These are phyloP conservation scores for Fusarium tanahbumbuense DNA, from an alignment of 2,329 filamentous ascomycete genomes.

Conservation along the genomic window DNA sequence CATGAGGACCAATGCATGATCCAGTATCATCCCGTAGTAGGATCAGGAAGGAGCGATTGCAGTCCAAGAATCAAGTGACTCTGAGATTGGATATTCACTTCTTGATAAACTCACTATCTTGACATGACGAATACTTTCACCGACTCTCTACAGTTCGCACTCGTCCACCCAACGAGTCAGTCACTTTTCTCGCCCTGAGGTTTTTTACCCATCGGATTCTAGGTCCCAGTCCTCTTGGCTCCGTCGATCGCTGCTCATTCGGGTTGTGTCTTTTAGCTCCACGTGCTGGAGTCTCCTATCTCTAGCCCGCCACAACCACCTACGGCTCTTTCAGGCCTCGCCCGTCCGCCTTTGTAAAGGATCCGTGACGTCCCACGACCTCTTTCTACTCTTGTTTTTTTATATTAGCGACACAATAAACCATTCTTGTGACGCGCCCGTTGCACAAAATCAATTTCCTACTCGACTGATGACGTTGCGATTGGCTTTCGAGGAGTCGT, in stretches of 20 bases:
- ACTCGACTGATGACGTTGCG: conserved; percentile 44
- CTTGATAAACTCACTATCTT: not conserved
- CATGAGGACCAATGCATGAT: conserved; percentile 27
- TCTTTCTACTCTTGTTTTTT: conserved; percentile 14
- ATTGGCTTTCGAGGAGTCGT: conserved; percentile 39
- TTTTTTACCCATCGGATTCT: conserved; percentile 6
- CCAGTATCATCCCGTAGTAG: conserved; percentile 22
- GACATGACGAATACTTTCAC: not conserved
- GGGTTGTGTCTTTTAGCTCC: conserved; percentile 41
- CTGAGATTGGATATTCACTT: conserved; percentile 5
- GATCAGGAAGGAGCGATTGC: conserved; percentile 37
- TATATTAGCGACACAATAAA: conserved; percentile 16
- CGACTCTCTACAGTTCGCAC: not conserved
- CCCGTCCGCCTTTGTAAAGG: conserved; percentile 22
- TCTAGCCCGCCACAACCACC: conserved; percentile 37
- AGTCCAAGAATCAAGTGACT: conserved; percentile 31
- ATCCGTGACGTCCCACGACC: conserved; percentile 38
- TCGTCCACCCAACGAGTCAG: conserved; percentile 4
- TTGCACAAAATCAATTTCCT: conserved; percentile 12
- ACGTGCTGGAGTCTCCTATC: conserved; percentile 46
- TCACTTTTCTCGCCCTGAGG: not conserved
- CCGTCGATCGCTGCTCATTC: conserved; percentile 44
- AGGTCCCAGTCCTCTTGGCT: conserved; percentile 12
- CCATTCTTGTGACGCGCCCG: conserved; percentile 19
- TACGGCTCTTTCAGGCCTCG: conserved; percentile 32